Percentiles rank a stretch among this genome's conserved stretches.
These are phyloP conservation scores for Monosporascus ibericus DNA, from an alignment of 2,329 filamentous ascomycete genomes.

Conservation along the genomic window DNA sequence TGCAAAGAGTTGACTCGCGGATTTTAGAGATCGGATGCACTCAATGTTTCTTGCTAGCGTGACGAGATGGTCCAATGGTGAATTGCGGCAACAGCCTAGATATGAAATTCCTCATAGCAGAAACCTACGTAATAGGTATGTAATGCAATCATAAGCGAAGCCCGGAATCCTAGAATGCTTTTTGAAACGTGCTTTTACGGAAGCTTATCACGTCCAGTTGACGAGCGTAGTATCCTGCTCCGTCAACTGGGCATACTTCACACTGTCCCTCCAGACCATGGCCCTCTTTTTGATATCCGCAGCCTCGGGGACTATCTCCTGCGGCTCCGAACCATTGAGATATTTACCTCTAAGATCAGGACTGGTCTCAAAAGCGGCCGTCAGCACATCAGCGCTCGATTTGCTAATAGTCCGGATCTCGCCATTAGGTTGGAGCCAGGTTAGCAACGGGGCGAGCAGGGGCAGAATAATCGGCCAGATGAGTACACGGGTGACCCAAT, in stretches of 20 bases:
- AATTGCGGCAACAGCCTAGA: too few relatives aligned
- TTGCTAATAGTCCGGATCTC: not conserved
- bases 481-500: not conserved
- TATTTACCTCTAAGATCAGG: slow-evolving; percentile 1
- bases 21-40: too few relatives aligned
- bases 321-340: not conserved
- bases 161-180: too few relatives aligned
- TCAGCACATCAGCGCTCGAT: not conserved
- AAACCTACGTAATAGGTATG: too few relatives aligned
- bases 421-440: slow-evolving; percentile 1
- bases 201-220: slow-evolving; percentile 1
- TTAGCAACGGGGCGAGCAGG: not conserved
- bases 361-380: not conserved
- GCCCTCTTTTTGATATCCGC: not conserved
- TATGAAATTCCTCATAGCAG: too few relatives aligned
- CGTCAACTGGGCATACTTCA: slow-evolving; percentile 1
- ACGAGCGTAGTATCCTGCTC: not conserved
- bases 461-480: not conserved
- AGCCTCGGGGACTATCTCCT: slow-evolving; percentile 1
- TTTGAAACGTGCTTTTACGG: too few relatives aligned
- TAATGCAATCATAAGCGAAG: too few relatives aligned
- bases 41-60: too few relatives aligned
- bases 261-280: slow-evolving; percentile 1
- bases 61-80: too few relatives aligned
- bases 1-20: too few relatives aligned